Conservation (phyloP, 208 protist species). For the Naegleria fowleri region DNA sequence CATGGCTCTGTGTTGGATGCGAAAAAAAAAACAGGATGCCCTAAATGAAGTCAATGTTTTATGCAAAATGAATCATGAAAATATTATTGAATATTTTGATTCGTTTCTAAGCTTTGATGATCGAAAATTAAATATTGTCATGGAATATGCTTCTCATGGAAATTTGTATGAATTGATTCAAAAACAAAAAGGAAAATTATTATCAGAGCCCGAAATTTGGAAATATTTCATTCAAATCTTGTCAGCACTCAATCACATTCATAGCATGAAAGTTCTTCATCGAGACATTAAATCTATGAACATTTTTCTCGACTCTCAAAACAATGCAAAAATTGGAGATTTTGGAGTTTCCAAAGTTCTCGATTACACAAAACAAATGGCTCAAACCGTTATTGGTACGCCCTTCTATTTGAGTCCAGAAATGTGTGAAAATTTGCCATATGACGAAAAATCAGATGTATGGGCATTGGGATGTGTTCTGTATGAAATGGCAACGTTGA, state of each 20-base stretch:
- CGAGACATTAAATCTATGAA: slow-evolving; percentile 50
- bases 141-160: neutral
- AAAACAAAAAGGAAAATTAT: neutral
- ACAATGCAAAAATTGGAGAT: slow-evolving; percentile 48
- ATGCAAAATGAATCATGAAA: neutral
- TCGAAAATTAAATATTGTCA: neutral
- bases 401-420: slow-evolving; percentile 92
- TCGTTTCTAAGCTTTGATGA: neutral
- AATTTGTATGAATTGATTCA: neutral
- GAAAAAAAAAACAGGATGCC: neutral
- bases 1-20: too few species aligned
- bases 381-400: slow-evolving; percentile 86
- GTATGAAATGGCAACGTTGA: slow-evolving; percentile 62
- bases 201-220: neutral
- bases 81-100: neutral
- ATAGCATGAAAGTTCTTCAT: slow-evolving; percentile 47
- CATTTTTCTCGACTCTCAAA: slow-evolving; percentile 45
- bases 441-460: slow-evolving; percentile 63
- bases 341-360: slow-evolving; percentile 76
- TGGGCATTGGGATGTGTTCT: slow-evolving; percentile 41
- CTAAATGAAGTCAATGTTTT: neutral
- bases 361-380: slow-evolving; percentile 77
- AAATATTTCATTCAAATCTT: neutral
- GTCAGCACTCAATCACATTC: neutral
- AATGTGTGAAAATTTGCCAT: slow-evolving; percentile 83